These are phyloP conservation scores for Pyrenophora tritici-repentis DNA, from an alignment of 2,329 filamentous ascomycete genomes.

Conservation along the genomic window DNA sequence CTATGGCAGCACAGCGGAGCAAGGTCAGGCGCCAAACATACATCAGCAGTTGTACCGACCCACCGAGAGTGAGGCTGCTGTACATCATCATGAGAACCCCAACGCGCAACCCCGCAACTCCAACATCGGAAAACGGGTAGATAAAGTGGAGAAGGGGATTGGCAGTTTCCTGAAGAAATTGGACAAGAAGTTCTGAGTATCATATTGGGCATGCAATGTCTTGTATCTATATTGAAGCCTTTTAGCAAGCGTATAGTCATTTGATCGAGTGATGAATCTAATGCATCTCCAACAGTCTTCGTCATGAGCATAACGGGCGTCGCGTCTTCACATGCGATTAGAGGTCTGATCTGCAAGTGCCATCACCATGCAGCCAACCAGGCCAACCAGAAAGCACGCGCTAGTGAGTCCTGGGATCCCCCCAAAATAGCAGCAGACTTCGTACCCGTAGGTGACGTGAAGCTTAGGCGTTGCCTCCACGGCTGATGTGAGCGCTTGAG, in stretches of 20 bases:
- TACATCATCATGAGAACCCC: constrained; percentile 28
- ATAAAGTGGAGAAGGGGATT: constrained; percentile 70
- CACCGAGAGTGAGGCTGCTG: constrained; percentile 62
- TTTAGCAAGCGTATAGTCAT: constrained; percentile 20
- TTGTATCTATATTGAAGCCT: constrained; percentile 10
- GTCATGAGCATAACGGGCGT: no score
- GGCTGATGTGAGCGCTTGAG: constrained; percentile 21
- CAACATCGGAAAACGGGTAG: constrained; percentile 68
- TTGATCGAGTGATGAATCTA: constrained; percentile 2
- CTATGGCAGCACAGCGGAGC: constrained; percentile 45
- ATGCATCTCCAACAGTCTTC: neutral
- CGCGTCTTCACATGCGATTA: no score
- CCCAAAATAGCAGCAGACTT: constrained; percentile 33
- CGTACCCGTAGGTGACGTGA: constrained; percentile 21
- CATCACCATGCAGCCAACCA: constrained; percentile 12
- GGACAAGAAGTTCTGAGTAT: constrained; percentile 68
- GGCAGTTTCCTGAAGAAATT: constrained; percentile 76
- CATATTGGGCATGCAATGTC: neutral
- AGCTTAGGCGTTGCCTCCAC: constrained; percentile 6
- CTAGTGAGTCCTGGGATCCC: constrained; percentile 22
- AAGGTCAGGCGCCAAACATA: constrained; percentile 56
- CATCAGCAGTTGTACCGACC: constrained; percentile 74
- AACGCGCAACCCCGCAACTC: constrained; percentile 43
- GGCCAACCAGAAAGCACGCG: constrained; percentile 21
- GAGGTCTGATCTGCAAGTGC: constrained; percentile 4